These are phyloP conservation scores for Polyporus tsugae DNA, from an alignment of 1,284 basidiomycete species.

Conservation along the genomic window DNA sequence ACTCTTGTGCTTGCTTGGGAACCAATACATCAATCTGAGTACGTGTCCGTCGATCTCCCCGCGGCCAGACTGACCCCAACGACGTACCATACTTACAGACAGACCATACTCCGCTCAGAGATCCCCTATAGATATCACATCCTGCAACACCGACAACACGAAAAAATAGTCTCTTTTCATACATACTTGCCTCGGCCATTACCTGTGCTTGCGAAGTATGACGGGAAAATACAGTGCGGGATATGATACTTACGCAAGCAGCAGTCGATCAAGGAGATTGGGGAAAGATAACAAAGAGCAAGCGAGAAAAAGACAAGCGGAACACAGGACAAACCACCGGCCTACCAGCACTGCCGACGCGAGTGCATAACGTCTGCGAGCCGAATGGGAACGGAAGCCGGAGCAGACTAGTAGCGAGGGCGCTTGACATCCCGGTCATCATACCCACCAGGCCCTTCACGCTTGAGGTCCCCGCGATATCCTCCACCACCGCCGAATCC, in stretches of 20 bases:
- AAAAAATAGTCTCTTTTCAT: constrained; percentile 27
- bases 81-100: no score
- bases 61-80: not conserved
- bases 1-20: not conserved
- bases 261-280: constrained; percentile 7
- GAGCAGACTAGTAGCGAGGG: constrained; percentile 69
- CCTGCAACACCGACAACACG: constrained; percentile 9
- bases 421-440: constrained; percentile 85
- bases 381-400: constrained; percentile 4
- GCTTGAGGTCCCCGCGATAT: constrained; percentile 65
- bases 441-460: constrained; percentile 73
- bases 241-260: constrained; percentile 39
- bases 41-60: not conserved
- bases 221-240: constrained; percentile 21
- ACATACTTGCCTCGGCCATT: constrained; percentile 41
- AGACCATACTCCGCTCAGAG: no score
- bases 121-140: not conserved
- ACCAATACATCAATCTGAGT: not conserved
- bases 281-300: constrained; percentile 4
- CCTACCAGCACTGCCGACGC: constrained; percentile 29
- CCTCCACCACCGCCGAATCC: constrained; percentile 41
- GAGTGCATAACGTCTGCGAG: constrained; percentile 12
- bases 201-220: constrained; percentile 34
- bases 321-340: constrained; percentile 27
- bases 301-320: constrained; percentile 18